phyloP scores from a whole-genome alignment of 805 yeast species.

The Candida wancherniae region DNA sequence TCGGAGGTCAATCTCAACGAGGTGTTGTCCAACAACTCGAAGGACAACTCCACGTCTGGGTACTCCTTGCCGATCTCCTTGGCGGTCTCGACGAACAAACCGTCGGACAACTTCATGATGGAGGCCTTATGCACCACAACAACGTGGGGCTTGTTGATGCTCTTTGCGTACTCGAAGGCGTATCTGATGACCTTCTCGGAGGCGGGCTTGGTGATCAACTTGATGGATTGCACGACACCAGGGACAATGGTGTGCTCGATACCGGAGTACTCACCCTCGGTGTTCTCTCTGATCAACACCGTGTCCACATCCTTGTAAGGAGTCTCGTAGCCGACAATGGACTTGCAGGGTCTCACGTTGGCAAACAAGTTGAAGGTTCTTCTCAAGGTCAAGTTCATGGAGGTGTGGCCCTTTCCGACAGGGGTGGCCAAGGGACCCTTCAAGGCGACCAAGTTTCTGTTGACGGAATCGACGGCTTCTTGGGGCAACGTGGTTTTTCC shows the following conservation, averaged over 20 bases:
- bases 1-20: slow-evolving; percentile 85
- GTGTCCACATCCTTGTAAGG: slow-evolving; percentile 88
- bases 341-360: slow-evolving; percentile 94
- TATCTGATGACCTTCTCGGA: slow-evolving; percentile 95
- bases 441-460: slow-evolving; percentile 88
- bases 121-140: slow-evolving; percentile 97
- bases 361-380: slow-evolving; percentile 95
- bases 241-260: slow-evolving; percentile 97
- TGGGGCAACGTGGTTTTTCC: slow-evolving; percentile 93
- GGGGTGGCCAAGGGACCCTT: slow-evolving; percentile 99
- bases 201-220: slow-evolving; percentile 93
- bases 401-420: slow-evolving; percentile 97
- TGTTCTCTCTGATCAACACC: slow-evolving; percentile 96
- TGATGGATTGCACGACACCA: slow-evolving; percentile 97
- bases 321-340: slow-evolving; percentile 89
- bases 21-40: slow-evolving; percentile 93
- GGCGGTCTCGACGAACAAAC: slow-evolving; percentile 90
- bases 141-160: slow-evolving; percentile 82
- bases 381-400: slow-evolving; percentile 94
- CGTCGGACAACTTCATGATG: slow-evolving; percentile 97
- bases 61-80: slow-evolving; percentile 84
- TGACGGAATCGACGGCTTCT: slow-evolving; percentile 87
- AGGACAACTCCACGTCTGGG: slow-evolving; percentile 81
- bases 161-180: slow-evolving; percentile 93
- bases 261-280: slow-evolving; percentile 99